Evolutionary conservation across 2,329 filamentous ascomycete genomes (phyloP).

Genomic region (Fragosphaeria purpurea): DNA sequence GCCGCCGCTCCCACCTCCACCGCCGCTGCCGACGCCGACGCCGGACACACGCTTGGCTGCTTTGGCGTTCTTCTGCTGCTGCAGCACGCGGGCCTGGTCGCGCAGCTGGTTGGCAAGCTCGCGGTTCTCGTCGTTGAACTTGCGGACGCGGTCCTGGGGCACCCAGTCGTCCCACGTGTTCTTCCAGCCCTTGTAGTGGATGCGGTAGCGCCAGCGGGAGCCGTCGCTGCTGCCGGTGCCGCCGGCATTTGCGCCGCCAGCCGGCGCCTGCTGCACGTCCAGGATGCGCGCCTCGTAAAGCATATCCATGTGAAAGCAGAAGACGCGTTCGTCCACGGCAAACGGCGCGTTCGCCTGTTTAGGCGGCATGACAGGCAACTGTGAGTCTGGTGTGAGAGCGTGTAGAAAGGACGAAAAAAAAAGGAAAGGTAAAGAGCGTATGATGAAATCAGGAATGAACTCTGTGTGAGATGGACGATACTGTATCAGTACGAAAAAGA

Average conservation of each 20-base stretch:
- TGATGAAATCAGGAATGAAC: background rate
- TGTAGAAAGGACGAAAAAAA: background rate
- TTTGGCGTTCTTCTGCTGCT: constrained; percentile 38
- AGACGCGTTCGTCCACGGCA: constrained; percentile 79
- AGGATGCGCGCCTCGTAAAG: constrained; percentile 96
- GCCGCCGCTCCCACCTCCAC: constrained; percentile 3
- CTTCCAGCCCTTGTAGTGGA: constrained; percentile 99
- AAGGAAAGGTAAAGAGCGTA: background rate
- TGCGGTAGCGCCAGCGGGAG: constrained; percentile 62
- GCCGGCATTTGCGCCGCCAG: constrained; percentile 43
- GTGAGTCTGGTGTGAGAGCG: background rate
- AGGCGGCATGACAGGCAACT: constrained; percentile 10
- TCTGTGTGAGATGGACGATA: background rate
- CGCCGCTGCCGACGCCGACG: constrained; percentile 16
- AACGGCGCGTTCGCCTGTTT: constrained; percentile 38
- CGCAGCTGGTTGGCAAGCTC: constrained; percentile 70
- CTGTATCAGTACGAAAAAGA: background rate
- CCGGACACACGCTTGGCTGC: constrained; percentile 34
- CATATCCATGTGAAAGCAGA: constrained; percentile 95
- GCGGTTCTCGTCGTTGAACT: constrained; percentile 90
- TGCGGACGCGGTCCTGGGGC: constrained; percentile 81
- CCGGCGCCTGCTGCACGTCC: constrained; percentile 47
- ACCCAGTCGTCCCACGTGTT: constrained; percentile 99
- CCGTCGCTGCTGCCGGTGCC: constrained; percentile 37
- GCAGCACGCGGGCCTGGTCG: constrained; percentile 54